phyloP scores from a whole-genome alignment of 805 yeast genomes.

The Starmerella etchellsii region DNA sequence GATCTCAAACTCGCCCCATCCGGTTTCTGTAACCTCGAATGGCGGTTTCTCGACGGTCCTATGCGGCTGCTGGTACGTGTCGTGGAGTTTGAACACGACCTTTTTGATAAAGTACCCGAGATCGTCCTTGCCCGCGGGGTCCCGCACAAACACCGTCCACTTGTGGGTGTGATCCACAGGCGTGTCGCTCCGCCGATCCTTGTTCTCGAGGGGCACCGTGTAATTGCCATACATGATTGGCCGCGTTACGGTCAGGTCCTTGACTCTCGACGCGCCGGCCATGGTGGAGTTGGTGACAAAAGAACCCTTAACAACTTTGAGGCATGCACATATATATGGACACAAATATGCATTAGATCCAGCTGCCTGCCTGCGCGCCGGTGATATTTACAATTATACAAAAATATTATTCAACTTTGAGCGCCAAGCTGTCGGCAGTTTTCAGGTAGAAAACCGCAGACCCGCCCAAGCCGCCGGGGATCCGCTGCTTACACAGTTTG shows the following conservation, averaged over 20 bases:
- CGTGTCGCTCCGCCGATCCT: constrained; percentile 42
- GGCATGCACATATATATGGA: too few relatives aligned
- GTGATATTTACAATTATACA: too few relatives aligned
- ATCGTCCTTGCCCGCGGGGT: constrained; percentile 64
- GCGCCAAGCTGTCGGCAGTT: constrained; percentile 20
- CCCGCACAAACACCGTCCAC: constrained; percentile 86
- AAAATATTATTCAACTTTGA: constrained; percentile 2
- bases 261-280: constrained; percentile 16
- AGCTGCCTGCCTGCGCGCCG: too few relatives aligned
- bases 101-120: constrained; percentile 68
- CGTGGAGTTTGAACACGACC: constrained; percentile 90
- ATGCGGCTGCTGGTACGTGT: constrained; percentile 79
- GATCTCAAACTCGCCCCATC: constrained; percentile 99
- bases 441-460: constrained; percentile 17
- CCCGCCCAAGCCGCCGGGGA: constrained; percentile 14
- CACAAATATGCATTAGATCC: too few relatives aligned
- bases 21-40: constrained; percentile 89
- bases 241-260: constrained; percentile 55
- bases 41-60: constrained; percentile 83
- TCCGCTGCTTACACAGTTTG: constrained; percentile 3
- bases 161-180: constrained; percentile 87
- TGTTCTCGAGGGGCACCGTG: constrained; percentile 51
- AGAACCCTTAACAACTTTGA: too few relatives aligned
- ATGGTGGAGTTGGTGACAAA: neutral
- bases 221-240: constrained; percentile 75